Conservation (phyloP, 805 yeast genomes). For the Suhomyces sp. region DNA sequence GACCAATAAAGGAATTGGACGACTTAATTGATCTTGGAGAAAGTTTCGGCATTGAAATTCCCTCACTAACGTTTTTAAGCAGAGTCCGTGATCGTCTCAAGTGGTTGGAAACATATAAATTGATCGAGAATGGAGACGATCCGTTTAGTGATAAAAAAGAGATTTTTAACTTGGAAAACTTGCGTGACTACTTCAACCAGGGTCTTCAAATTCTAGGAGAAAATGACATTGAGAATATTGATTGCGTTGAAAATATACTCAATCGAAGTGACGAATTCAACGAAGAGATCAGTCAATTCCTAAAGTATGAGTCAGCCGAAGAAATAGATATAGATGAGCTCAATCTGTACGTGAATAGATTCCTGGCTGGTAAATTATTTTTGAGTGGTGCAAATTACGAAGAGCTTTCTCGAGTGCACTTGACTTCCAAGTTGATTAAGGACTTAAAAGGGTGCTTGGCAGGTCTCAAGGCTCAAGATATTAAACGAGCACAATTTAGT, state of each 20-base stretch:
- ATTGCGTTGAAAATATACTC: conserved; percentile 32
- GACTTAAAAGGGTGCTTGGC: conserved; percentile 4
- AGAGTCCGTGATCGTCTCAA: conserved; percentile 33
- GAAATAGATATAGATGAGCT: conserved; percentile 22
- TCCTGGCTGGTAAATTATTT: conserved; percentile 21
- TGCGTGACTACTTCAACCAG: conserved; percentile 23
- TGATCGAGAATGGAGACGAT: conserved; percentile 40
- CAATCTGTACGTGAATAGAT: conserved; percentile 23
- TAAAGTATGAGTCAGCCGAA: conserved; percentile 17
- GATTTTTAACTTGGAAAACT: conserved; percentile 29
- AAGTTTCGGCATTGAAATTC: conserved; percentile 56
- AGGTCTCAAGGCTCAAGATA: background rate
- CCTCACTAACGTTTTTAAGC: conserved; percentile 39
- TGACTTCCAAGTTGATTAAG: conserved; percentile 16
- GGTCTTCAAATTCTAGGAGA: conserved; percentile 26
- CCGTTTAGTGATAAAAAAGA: conserved; percentile 37
- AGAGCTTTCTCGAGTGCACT: conserved; percentile 26
- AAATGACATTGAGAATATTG: conserved; percentile 23
- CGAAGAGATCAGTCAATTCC: conserved; percentile 13
- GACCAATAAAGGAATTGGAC: conserved; percentile 43
- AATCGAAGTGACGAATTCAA: conserved; percentile 25
- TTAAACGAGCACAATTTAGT: conserved; percentile 5
- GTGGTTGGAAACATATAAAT: conserved; percentile 32
- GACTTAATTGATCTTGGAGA: conserved; percentile 57
- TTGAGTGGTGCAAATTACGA: conserved; percentile 24